Base-by-base conservation (phyloP, 495 filamentous ascomycete genomes). In the Letharia columbiana region DNA sequence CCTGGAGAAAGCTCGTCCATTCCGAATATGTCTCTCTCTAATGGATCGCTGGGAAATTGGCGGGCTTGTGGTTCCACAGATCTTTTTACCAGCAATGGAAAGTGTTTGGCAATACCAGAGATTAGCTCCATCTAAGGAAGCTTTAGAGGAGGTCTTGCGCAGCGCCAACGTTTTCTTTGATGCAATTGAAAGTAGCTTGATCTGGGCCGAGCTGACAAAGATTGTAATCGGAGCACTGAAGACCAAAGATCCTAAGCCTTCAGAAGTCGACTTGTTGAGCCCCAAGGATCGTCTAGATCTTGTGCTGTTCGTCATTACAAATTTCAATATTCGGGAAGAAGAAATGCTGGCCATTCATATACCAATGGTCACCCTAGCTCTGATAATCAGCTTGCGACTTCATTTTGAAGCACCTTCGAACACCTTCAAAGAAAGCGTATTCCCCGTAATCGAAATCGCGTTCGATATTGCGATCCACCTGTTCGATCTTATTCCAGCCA, bases 11-110 rank as follows among this genome's bases (percentile, higher is more conserved):
- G 91, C 92, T n/a, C 85, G 84, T 58, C 92, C 95, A 1, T 96
- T 96, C 67, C 86, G 91, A 44, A 92, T 98, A 66, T 94, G 91
- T 63, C 79, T 97, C 8, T 96, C 95, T 20, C 77, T 99, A 62
- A 96, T 98, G 95, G 94, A 99, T 77, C 84, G 91, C 40, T 96
- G 91, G 92, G 95, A 99, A 72, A 90, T 99, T 71, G 94, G 94
- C 28, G 91, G 89, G 15, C 78, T 92, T 33, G 86, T 99, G 60
- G 87, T 96, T 9, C 89, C 92, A 0, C 86, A 89, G 40, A 84
- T 98, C 15, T 98, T 99, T 71, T 77, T 96, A 3, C 89, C 92
- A 15, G 85, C 91, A n/a, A 83, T 98, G 66, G 77, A 87, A 72
- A 92, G 85, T 67, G 84, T 96, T 56, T 85, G 87, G 67, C 73